Conservation (phyloP, 495 filamentous ascomycete species). For the Aspergillus indologenus region DNA sequence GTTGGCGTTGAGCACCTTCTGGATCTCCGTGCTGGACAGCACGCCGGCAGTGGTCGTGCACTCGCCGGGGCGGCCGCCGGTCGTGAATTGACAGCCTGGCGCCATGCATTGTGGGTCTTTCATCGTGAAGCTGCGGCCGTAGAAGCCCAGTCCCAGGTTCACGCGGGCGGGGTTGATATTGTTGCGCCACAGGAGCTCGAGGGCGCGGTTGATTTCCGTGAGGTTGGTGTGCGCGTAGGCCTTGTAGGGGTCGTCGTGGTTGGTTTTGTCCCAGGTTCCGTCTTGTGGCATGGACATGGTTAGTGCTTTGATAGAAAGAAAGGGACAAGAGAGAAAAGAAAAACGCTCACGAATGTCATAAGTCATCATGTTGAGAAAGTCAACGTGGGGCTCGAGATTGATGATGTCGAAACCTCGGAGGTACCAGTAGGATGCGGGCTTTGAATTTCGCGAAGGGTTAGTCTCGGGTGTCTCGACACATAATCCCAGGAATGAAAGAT, state of each 20-base stretch:
- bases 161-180: conserved; percentile 31
- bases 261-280: conserved; percentile 27
- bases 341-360: conserved; percentile 41
- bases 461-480: conserved; percentile 7
- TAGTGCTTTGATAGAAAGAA: not conserved
- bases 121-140: conserved; percentile 41
- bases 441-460: not conserved
- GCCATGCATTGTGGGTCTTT: conserved; percentile 30
- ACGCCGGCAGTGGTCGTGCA: conserved; percentile 33
- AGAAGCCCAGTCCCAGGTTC: conserved; percentile 43
- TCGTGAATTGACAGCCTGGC: conserved; percentile 27
- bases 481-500: conserved; percentile 7
- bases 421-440: conserved; percentile 41
- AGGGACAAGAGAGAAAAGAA: not conserved
- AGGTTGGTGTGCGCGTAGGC: conserved; percentile 38
- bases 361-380: conserved; percentile 52
- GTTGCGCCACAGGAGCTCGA: conserved; percentile 41
- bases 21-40: conserved; percentile 23
- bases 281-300: conserved; percentile 1
- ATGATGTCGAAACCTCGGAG: conserved; percentile 43
- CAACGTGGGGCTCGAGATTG: conserved; percentile 39
- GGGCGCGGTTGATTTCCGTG: conserved; percentile 34
- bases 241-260: conserved; percentile 16
- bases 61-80: conserved; percentile 21
- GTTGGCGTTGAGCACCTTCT: conserved; percentile 4